Conservation (phyloP, 2,329 filamentous ascomycete genomes). For the Pestalotiopsis fici region DNA sequence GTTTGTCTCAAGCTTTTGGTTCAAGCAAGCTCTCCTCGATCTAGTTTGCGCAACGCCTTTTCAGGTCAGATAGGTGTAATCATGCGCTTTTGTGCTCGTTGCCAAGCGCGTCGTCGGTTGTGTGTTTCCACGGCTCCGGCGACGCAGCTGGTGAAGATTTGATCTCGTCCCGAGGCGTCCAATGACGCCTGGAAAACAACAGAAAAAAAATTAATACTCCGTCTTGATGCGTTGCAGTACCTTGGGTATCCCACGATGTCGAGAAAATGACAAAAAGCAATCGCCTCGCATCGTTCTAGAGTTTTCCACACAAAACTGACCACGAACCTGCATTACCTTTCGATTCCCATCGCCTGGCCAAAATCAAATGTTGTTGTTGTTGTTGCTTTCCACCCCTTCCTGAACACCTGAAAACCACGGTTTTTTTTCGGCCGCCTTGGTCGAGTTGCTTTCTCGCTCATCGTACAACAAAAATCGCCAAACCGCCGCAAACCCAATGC, state of each 20-base stretch:
- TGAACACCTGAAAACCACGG: constrained; percentile 27
- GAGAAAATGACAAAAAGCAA: not conserved
- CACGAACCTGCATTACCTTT: not conserved
- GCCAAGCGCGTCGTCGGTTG: not conserved
- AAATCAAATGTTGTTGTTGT: not conserved
- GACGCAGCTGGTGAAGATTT: constrained; percentile 4
- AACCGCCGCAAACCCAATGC: constrained; percentile 29
- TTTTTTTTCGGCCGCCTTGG: constrained; percentile 5
- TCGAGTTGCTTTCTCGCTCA: constrained; percentile 18
- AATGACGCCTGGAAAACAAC: not conserved
- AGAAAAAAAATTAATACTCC: constrained; percentile 1
- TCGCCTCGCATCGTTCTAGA: constrained; percentile 1
- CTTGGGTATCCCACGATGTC: not conserved
- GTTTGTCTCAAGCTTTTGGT: constrained; percentile 23
- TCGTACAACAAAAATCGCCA: constrained; percentile 31
- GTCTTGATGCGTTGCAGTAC: constrained; percentile 5
- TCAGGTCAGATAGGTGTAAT: constrained; percentile 27
- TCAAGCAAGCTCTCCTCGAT: constrained; percentile 22
- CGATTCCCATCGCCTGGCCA: not conserved
- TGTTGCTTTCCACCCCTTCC: constrained; percentile 7
- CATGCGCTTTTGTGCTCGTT: constrained; percentile 18
- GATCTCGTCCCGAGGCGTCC: constrained; percentile 3
- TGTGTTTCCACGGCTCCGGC: not conserved
- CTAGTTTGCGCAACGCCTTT: constrained; percentile 30
- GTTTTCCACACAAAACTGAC: not conserved